phyloP scores from a whole-genome alignment of 305 asterid species.

The Striga hermonthica region DNA sequence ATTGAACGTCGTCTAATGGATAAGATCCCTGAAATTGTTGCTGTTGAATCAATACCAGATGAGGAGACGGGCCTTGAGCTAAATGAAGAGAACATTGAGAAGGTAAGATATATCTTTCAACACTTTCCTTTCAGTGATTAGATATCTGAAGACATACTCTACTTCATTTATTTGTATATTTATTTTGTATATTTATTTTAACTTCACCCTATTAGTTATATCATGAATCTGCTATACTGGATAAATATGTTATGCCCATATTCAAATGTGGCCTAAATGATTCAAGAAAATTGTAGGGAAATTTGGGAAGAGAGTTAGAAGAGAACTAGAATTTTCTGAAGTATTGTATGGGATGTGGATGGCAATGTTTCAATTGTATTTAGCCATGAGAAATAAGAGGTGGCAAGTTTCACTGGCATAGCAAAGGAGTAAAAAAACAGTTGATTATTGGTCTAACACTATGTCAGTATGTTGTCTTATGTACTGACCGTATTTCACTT shows the following conservation, averaged over 20 bases:
- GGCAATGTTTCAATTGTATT: too few species aligned
- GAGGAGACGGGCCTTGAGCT: conserved; percentile 96
- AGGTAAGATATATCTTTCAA: conserved; percentile 45
- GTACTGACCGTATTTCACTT: too few species aligned
- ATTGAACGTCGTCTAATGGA: conserved; percentile 93
- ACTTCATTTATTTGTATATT: background rate
- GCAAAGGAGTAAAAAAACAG: too few species aligned
- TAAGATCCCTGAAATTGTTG: conserved; percentile 84
- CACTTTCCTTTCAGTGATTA: conserved; percentile 16
- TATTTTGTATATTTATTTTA: too few species aligned
- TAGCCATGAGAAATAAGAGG: too few species aligned
- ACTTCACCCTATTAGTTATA: too few species aligned
- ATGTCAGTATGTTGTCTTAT: too few species aligned
- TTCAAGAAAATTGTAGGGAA: conserved; percentile 14
- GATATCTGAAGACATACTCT: conserved; percentile 1
- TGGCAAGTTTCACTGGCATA: too few species aligned
- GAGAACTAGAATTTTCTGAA: background rate
- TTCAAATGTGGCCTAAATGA: conserved; percentile 1
- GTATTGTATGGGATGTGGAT: too few species aligned
- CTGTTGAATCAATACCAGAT: conserved; percentile 90
- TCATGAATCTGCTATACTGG: background rate
- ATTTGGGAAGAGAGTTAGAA: conserved; percentile 3
- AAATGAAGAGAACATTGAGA: conserved; percentile 88
- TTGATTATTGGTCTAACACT: too few species aligned
- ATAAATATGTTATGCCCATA: conserved; percentile 1